Percentiles rank a stretch among this genome's conserved stretches.
These are phyloP conservation scores for Dioscorea zingiberensis DNA, from an alignment of 106 monocot species.

Conservation along the genomic window DNA sequence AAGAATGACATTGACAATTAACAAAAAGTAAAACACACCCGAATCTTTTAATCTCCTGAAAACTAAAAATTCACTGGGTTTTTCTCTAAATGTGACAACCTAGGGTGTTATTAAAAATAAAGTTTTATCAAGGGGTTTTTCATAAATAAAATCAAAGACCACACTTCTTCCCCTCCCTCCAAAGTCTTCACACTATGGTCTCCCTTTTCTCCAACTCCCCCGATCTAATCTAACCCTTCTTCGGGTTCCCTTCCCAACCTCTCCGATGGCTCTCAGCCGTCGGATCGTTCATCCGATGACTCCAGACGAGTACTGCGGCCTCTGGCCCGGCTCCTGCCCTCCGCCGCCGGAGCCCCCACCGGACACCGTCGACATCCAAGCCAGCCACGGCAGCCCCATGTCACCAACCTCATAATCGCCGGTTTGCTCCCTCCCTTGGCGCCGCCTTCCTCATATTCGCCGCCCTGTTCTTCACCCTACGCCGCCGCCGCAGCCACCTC, in stretches of 20 bases:
- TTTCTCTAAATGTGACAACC: no score
- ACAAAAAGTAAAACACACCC: no score
- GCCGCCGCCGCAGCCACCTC: neutral
- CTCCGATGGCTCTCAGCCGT: slow-evolving; percentile 3
- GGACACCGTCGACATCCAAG: neutral
- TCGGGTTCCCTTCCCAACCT: no score
- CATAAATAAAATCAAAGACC: no score
- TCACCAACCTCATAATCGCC: neutral
- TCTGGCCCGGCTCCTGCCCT: neutral
- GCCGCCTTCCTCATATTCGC: neutral
- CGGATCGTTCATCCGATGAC: neutral
- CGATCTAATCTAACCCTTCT: no score
- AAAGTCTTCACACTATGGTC: no score
- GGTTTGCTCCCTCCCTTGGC: neutral
- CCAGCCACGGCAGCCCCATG: neutral
- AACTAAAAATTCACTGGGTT: no score
- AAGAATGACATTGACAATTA: no score
- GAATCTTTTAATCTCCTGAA: no score
- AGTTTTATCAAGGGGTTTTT: no score
- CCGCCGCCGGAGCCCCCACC: neutral
- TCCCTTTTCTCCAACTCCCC: neutral
- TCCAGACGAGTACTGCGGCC: neutral
- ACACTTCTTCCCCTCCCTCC: no score
- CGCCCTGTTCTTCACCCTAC: neutral
- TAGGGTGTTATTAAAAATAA: no score